Percentiles rank a stretch among this genome's conserved stretches.
Evolutionary conservation across 805 yeast genomes (phyloP).

Genomic region (Wickerhamiella sorbophila): DNA sequence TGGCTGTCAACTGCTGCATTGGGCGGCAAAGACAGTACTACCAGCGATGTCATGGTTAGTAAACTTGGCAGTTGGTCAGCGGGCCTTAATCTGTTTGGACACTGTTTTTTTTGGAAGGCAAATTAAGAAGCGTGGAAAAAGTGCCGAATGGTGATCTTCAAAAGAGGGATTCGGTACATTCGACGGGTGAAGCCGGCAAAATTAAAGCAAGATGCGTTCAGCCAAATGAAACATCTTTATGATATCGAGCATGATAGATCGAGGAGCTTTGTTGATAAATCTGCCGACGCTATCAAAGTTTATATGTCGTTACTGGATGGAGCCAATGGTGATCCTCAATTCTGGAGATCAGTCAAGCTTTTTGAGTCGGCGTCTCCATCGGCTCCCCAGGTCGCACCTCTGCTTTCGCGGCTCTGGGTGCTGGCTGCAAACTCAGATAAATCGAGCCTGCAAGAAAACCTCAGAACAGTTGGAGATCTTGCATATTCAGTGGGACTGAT

Average conservation of each 20-base stretch:
- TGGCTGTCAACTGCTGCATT: slow-evolving; percentile 27
- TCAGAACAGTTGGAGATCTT: slow-evolving; percentile 6
- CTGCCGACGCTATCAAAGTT: not conserved
- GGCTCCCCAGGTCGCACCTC: not conserved
- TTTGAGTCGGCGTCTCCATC: not conserved
- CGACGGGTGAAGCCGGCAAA: not conserved
- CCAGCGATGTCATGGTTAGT: slow-evolving; percentile 13
- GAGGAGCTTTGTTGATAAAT: not conserved
- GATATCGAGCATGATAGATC: not conserved
- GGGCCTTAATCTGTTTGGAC: not conserved
- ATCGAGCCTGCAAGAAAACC: not conserved
- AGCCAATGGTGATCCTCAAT: not conserved
- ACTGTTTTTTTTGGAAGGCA: not conserved
- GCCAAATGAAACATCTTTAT: not conserved
- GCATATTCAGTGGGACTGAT: slow-evolving; percentile 3
- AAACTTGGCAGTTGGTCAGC: not conserved
- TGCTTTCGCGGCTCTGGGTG: not conserved
- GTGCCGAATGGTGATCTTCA: not conserved
- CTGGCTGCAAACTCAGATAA: not conserved
- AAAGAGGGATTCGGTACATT: not conserved
- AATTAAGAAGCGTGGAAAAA: not conserved
- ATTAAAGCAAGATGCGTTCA: not conserved
- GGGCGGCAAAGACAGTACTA: slow-evolving; percentile 40
- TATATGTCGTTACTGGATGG: not conserved
- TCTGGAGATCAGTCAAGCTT: not conserved